Evolutionary conservation across 352 stramenopile genomes (phyloP), one percentile per base, ranked within the genome.

Genomic region (Aphanomyces euteiches): DNA sequence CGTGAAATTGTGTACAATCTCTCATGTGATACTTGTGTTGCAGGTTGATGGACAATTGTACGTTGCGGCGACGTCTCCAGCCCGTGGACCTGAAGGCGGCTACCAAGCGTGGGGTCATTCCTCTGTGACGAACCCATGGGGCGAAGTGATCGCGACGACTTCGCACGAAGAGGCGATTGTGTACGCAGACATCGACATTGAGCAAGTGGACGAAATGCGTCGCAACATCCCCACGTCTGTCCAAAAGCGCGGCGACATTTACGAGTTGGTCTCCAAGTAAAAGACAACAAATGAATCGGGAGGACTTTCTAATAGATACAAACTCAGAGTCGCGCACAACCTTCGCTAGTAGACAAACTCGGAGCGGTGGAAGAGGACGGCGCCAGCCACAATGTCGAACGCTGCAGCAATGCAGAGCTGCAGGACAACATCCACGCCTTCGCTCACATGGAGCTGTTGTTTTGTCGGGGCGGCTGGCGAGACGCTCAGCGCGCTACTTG

Each of bases 91-190:
- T 3, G 82, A 98, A 74, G 90, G 90, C 8, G 90, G 95, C 50
- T 99, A 99, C 82, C 97, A 99, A 73, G 97, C 97, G 3, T 99
- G 97, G 96, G 98, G 98, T 37, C 97, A 99, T 85, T 99, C 93
- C 38, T 97, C 94, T 0, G 85, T 98, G 10, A 85, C 99, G 19
- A 97, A 91, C 37, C 98, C 97, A 0, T 99, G 97, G 97, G 98
- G 97, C 17, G 92, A 98, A 59, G 88, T 99, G 19, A 76, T 99
- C 7, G 93, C 93, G 36, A 99, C 93, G 3, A 98, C 92, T 56
- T 96, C 91, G 36, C 92, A 99, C 77, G 82, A 80, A 8, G 88
- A 96, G 48, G 84, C 80, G 15, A 91, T 99, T 65, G 93, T 99
- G 34, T 88, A 98, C 67, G 96, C 90, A 38, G 97, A 99, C 69